Base-by-base conservation (phyloP, 768 basidiomycete genomes). In the Podaxis pistillaris region DNA sequence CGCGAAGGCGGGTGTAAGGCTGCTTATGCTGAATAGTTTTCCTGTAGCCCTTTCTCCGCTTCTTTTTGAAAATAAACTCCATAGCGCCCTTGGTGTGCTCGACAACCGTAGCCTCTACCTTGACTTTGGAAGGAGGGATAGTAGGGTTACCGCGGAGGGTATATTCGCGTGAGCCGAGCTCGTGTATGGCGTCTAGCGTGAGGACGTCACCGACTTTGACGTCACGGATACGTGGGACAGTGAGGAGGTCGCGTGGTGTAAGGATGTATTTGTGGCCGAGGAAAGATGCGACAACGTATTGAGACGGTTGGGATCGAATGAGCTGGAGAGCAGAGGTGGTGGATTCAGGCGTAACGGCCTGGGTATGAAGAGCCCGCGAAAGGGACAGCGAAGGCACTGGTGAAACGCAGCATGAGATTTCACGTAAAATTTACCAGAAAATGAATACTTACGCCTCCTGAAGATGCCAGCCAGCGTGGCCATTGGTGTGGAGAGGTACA, bases 11-110 rank as follows among this genome's bases (percentile, higher is more conserved):
- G n/a, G 96, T 98, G 79, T 92, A 98, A 1, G 90, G 91, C 72
- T 95, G 94, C 75, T 98, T 98, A 75, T 94, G 90, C 73, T 86
- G 84, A 66, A 98, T 93, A 7, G 93, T 94, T 78, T 93, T 93
- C 77, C 91, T 86, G 78, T 98, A 98, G 9, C 96, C 95, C 81
- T 98, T 98, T 87, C 97, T 88, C 77, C 95, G 80, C 82, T 98
- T 99, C 81, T 96, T 96, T 82, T 98, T 97, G 78, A 96, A 86
- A 59, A 92, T 91, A 68, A 81, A 83, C 76, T 96, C 91, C 91
- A 98, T 90, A 58, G 84, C 83, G 7, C 94, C 92, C 74, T 96
- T 98, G 47, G 97, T 98, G 72, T 99, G 96, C 76, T 99, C 97
- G 51, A 98, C 77, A n/a, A 99, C 94, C 22, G 93, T 97, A 17